These are phyloP conservation scores for Staphylotrichum longicolle DNA, from an alignment of 495 filamentous ascomycete genomes.

Conservation along the genomic window DNA sequence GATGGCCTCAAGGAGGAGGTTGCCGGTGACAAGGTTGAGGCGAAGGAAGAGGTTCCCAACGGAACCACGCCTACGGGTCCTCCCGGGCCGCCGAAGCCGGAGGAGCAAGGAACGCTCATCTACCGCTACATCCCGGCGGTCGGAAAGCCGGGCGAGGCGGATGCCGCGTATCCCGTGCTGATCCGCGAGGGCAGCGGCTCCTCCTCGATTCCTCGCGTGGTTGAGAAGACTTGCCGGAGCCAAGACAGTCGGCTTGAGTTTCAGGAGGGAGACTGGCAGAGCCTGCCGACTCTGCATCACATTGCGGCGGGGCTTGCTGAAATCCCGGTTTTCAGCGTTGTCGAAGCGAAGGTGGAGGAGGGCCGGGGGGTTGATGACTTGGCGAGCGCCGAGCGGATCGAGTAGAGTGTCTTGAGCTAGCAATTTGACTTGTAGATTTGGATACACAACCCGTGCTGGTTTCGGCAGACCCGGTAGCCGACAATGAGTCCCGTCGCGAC, in stretches of 20 bases:
- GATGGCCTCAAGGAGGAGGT: conserved; percentile 37
- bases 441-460: no score
- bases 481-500: no score
- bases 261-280: conserved; percentile 41
- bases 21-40: conserved; percentile 23
- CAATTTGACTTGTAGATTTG: no score
- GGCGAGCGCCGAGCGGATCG: conserved; percentile 47
- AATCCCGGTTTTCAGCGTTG: conserved; percentile 53
- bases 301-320: conserved; percentile 49
- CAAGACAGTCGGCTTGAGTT: background rate
- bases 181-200: conserved; percentile 37
- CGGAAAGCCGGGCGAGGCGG: conserved; percentile 43
- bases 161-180: conserved; percentile 48
- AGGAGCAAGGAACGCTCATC: conserved; percentile 42
- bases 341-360: conserved; percentile 51
- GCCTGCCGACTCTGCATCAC: conserved; percentile 56
- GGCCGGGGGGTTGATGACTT: conserved; percentile 43
- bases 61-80: no score
- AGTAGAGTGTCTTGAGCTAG: conserved; percentile 25
- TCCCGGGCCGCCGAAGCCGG: conserved; percentile 12
- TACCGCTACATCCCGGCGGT: conserved; percentile 51
- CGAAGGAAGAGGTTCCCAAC: background rate
- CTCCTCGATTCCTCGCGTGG: background rate
- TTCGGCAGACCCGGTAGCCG: no score
- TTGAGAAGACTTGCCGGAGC: conserved; percentile 2